Evolutionary conservation across 2,329 filamentous ascomycete species (phyloP).

Genomic region (Myriosclerotinia scirpicola): DNA sequence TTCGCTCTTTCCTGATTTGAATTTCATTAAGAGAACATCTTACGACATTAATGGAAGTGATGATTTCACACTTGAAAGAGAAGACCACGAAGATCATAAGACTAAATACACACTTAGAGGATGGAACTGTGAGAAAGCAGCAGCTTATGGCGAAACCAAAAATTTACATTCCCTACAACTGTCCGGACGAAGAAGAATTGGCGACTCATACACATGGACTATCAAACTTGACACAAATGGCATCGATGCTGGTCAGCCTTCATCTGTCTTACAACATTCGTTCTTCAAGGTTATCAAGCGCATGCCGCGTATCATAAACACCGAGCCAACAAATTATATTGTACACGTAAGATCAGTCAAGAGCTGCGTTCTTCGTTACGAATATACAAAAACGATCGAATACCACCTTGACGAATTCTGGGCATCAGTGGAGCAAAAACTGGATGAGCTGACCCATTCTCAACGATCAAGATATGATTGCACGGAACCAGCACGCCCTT

Average conservation of each 20-base stretch:
- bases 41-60: not conserved
- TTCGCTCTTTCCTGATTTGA: constrained; percentile 4
- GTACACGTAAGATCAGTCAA: not conserved
- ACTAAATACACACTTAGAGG: not conserved
- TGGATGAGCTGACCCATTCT: not conserved
- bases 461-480: not conserved
- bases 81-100: not conserved
- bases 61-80: not conserved
- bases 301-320: too few relatives aligned
- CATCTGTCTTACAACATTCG: not conserved
- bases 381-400: not conserved
- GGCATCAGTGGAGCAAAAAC: not conserved
- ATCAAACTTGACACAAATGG: not conserved
- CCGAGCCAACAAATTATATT: not conserved
- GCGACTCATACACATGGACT: not conserved
- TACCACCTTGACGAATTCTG: not conserved
- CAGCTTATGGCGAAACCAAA: not conserved
- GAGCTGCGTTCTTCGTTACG: not conserved
- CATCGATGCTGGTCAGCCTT: not conserved
- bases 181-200: not conserved
- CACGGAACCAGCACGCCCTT: not conserved
- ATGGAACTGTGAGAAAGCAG: not conserved
- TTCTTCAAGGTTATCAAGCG: not conserved
- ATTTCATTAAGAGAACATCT: not conserved
- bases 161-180: not conserved